phyloP scores from a whole-genome alignment of 306 rosid species.

The Fragaria ananassa region DNA sequence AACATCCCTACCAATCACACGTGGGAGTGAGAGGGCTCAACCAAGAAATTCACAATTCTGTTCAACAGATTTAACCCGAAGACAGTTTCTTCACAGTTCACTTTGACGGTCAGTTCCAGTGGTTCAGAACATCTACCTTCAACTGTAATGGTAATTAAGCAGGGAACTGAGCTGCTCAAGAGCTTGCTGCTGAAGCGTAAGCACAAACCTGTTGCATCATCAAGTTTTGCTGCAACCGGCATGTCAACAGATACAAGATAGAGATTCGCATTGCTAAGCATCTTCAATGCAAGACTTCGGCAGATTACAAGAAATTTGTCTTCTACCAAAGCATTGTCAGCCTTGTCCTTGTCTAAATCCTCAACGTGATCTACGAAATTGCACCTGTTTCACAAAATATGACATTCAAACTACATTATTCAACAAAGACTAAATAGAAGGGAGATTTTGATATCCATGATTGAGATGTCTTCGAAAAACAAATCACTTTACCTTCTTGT shows the following conservation, averaged over 20 bases:
- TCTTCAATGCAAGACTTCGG: conserved; percentile 63
- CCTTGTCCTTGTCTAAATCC: conserved; percentile 53
- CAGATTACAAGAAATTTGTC: conserved; percentile 82
- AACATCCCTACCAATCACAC: conserved; percentile 23
- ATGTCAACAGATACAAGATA: conserved; percentile 79
- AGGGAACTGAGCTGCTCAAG: conserved; percentile 66
- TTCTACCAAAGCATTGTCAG: conserved; percentile 38
- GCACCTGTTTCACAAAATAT: conserved; percentile 52
- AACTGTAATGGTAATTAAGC: conserved; percentile 67
- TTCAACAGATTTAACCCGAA: conserved; percentile 89
- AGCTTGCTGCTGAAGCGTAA: conserved; percentile 80
- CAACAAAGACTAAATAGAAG: background rate
- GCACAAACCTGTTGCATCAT: conserved; percentile 88
- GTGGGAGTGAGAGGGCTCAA: conserved; percentile 45
- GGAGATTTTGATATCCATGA: background rate
- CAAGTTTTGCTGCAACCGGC: conserved; percentile 69
- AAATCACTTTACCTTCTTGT: conserved; percentile 61
- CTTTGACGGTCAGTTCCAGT: conserved; percentile 57
- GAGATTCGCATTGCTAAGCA: conserved; percentile 77
- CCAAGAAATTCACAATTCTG: conserved; percentile 72
- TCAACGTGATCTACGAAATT: conserved; percentile 67
- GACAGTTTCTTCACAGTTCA: conserved; percentile 94
- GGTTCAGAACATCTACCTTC: conserved; percentile 90
- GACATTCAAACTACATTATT: conserved; percentile 29
- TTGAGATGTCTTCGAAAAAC: background rate